phyloP scores from a whole-genome alignment of 83 land plant genomes.

The Thuja plicata region DNA sequence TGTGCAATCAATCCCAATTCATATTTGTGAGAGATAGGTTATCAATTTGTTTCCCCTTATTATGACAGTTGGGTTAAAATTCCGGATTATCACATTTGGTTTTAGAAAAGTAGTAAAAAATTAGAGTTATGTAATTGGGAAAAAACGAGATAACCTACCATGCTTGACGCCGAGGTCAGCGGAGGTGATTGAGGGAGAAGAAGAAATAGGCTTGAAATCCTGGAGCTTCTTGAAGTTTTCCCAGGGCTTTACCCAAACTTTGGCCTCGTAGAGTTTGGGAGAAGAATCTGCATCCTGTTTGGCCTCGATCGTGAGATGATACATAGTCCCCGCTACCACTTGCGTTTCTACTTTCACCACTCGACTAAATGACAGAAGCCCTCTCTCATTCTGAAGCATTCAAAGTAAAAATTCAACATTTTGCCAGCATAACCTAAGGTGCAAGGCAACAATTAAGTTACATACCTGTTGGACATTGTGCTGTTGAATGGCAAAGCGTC shows the following conservation, averaged over 20 bases:
- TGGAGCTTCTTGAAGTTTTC: constrained; percentile 64
- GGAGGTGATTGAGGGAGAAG: neutral
- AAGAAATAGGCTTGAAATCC: constrained; percentile 43
- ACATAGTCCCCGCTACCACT: constrained; percentile 71
- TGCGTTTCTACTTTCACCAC: constrained; percentile 65
- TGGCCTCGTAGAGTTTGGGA: constrained; percentile 60
- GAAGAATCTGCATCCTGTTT: constrained; percentile 31
- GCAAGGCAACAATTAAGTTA: neutral
- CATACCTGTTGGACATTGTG: constrained; percentile 63
- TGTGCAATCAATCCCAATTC: too few relatives aligned
- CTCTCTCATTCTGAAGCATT: constrained; percentile 35
- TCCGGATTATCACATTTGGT: too few relatives aligned
- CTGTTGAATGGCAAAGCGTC: constrained; percentile 65
- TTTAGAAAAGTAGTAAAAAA: too few relatives aligned
- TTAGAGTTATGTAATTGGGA: neutral
- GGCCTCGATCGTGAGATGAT: constrained; percentile 61
- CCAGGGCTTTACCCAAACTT: constrained; percentile 87
- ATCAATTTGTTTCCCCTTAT: too few relatives aligned
- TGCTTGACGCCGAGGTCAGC: constrained; percentile 32
- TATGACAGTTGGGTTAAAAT: too few relatives aligned
- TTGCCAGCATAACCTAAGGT: neutral
- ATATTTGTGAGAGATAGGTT: too few relatives aligned
- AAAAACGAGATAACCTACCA: constrained; percentile 17
- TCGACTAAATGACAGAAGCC: constrained; percentile 49
- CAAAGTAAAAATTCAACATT: neutral